Conservation (phyloP, 2,329 filamentous ascomycete genomes). For the Penicillium psychrosexuale region DNA sequence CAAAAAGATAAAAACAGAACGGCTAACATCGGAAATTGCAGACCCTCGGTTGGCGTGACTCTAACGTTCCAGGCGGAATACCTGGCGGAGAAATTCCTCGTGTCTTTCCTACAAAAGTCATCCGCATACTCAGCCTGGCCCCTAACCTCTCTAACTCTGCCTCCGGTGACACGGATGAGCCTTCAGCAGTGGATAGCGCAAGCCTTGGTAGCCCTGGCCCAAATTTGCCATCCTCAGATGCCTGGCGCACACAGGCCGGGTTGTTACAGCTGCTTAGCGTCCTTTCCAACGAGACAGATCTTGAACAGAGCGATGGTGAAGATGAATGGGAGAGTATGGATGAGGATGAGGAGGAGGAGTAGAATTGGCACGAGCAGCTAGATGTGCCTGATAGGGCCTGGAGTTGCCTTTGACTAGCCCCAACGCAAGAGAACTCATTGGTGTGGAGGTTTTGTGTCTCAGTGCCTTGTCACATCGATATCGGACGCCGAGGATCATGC, state of each 20-base stretch:
- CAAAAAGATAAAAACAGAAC: not conserved
- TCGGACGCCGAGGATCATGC: not conserved
- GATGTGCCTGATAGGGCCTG: not conserved
- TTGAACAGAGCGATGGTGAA: constrained; percentile 4
- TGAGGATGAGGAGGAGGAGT: constrained; percentile 4
- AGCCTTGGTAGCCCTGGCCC: not conserved
- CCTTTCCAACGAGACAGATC: constrained; percentile 20
- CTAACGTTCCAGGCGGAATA: constrained; percentile 17
- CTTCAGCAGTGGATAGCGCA: not conserved
- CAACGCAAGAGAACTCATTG: not conserved
- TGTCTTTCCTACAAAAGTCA: constrained; percentile 41
- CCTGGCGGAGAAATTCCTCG: constrained; percentile 25
- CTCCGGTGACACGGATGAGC: not conserved
- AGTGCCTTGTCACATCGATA: not conserved
- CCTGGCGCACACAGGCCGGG: constrained; percentile 20
- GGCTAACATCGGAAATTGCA: constrained; percentile 17
- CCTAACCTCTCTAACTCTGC: constrained; percentile 24
- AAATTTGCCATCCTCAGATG: constrained; percentile 14
- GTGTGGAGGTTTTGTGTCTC: not conserved
- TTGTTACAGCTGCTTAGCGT: constrained; percentile 28
- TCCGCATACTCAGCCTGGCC: constrained; percentile 41
- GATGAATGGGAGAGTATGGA: constrained; percentile 19
- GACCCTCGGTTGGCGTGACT: constrained; percentile 32
- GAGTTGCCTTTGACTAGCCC: not conserved
- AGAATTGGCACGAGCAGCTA: not conserved